These are phyloP conservation scores for Suillus subluteus DNA, from an alignment of 768 basidiomycete genomes.

Conservation along the genomic window DNA sequence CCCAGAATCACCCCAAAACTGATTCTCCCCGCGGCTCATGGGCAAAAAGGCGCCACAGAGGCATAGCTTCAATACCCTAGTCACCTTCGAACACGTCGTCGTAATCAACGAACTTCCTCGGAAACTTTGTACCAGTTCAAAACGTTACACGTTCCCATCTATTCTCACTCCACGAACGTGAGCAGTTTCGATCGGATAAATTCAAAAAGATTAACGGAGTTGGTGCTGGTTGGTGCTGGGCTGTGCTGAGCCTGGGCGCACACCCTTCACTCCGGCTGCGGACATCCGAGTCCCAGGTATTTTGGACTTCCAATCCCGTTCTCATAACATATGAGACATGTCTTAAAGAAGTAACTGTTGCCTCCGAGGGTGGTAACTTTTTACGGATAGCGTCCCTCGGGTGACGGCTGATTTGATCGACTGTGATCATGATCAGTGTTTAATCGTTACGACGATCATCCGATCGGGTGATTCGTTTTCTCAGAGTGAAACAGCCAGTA, in stretches of 20 bases:
- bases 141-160: background rate
- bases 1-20: background rate
- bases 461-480: conserved; percentile 15
- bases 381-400: conserved; percentile 20
- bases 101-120: conserved; percentile 6
- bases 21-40: background rate
- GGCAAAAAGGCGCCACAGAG: background rate
- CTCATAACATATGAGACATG: conserved; percentile 4
- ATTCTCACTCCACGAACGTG: conserved; percentile 8
- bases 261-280: conserved; percentile 10
- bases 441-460: conserved; percentile 18
- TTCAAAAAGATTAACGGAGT: conserved; percentile 9
- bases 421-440: conserved; percentile 39
- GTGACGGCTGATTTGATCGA: conserved; percentile 32
- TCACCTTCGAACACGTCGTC: conserved; percentile 3
- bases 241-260: conserved; percentile 4
- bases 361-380: conserved; percentile 17
- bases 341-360: conserved; percentile 11
- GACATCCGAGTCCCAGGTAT: conserved; percentile 3
- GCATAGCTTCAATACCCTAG: conserved; percentile 5
- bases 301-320: conserved; percentile 7
- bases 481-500: background rate
- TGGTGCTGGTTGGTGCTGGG: conserved; percentile 5
- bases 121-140: background rate
- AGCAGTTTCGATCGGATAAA: background rate